Evolutionary conservation across 768 basidiomycete genomes (phyloP).

Genomic region (Peribolospora baueri): DNA sequence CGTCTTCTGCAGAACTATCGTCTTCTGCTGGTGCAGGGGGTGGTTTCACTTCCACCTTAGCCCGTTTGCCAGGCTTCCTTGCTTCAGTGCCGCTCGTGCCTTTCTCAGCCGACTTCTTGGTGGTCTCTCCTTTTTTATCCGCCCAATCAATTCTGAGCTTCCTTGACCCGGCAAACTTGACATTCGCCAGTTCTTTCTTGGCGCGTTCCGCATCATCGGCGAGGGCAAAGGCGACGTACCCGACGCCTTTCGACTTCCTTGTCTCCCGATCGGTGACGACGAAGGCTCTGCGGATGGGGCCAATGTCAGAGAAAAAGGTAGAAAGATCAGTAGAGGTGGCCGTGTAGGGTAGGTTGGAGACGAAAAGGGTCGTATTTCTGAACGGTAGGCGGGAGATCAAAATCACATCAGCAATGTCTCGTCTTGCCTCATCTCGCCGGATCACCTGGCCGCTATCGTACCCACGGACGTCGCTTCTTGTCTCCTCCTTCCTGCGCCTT

Average conservation of each 20-base stretch:
- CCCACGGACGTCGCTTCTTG: too few species aligned
- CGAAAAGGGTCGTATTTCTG: slow-evolving; percentile 45
- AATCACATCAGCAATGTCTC: neutral
- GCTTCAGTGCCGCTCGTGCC: slow-evolving; percentile 55
- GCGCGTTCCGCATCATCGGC: slow-evolving; percentile 67
- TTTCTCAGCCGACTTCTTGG: slow-evolving; percentile 25
- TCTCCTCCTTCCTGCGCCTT: too few species aligned
- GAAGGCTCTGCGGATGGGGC: slow-evolving; percentile 80
- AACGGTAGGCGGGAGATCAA: neutral
- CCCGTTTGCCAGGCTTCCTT: slow-evolving; percentile 79
- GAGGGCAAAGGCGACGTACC: slow-evolving; percentile 78
- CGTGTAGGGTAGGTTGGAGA: slow-evolving; percentile 74
- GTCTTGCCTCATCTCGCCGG: slow-evolving; percentile 7
- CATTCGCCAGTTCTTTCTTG: slow-evolving; percentile 48
- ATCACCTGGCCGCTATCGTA: too few species aligned
- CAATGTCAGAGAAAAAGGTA: slow-evolving; percentile 83
- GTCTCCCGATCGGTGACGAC: slow-evolving; percentile 59
- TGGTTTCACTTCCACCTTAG: slow-evolving; percentile 29
- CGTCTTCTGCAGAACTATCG: slow-evolving; percentile 11
- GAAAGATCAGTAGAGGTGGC: slow-evolving; percentile 75
- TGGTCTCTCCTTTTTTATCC: slow-evolving; percentile 23
- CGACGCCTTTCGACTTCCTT: slow-evolving; percentile 69
- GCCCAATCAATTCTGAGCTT: slow-evolving; percentile 25
- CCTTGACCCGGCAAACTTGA: slow-evolving; percentile 40
- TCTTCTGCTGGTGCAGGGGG: slow-evolving; percentile 7